Evolutionary conservation across 371 early-diverging fungal genomes (phyloP).

Genomic region (Mucor piriformis): DNA sequence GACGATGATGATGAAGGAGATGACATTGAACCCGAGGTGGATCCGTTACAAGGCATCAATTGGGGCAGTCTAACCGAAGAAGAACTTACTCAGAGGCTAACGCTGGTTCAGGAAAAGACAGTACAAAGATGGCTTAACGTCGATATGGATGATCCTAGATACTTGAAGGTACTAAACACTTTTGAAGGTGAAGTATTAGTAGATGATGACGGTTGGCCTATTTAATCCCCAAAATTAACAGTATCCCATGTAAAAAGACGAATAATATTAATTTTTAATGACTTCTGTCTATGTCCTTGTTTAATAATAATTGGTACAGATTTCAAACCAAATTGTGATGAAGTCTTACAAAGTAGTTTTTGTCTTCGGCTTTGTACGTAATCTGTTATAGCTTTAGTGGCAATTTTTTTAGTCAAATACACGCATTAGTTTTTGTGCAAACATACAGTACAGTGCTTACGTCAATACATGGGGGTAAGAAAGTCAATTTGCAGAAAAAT

Average conservation of each 20-base stretch:
- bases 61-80: conserved; percentile 43
- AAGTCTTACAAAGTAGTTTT: no score
- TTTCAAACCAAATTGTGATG: no score
- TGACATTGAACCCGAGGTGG: conserved; percentile 12
- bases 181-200: conserved; percentile 23
- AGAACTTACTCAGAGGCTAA: conserved; percentile 38
- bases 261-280: no score
- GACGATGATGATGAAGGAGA: conserved; percentile 33
- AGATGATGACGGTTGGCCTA: conserved; percentile 32
- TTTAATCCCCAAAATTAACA: neutral
- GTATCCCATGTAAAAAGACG: no score
- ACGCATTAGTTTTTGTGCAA: no score
- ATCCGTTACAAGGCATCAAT: conserved; percentile 42
- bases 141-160: conserved; percentile 38
- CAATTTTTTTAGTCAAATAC: no score
- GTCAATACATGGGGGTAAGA: no score
- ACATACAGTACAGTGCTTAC: no score
- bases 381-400: no score
- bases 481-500: no score
- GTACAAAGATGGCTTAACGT: conserved; percentile 41
- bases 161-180: conserved; percentile 41
- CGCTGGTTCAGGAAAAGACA: conserved; percentile 38
- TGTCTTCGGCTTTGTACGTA: neutral
- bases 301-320: no score
- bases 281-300: no score